Evolutionary conservation across 306 rosid species (phyloP), one percentile per base, ranked within the genome.

Genomic region (Dryas octopetala): DNA sequence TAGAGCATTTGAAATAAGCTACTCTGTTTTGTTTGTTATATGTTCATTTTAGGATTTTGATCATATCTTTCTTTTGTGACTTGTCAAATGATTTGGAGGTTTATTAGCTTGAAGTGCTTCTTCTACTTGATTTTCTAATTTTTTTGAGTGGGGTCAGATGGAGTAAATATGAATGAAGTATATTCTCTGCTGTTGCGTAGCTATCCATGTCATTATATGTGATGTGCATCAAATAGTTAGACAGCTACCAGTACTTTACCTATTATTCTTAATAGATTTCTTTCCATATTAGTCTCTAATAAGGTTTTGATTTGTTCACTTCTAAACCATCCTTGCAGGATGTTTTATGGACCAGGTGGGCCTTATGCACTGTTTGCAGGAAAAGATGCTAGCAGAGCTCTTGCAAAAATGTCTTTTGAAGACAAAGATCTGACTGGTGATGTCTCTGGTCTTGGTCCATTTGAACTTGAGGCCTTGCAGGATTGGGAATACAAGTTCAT

Each of bases 401-500:
- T 96, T 47, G 99, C 99, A 47, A 96, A 92, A 83, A 96, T 96
- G 99, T 96, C 99, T 12, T 96, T 96, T 62, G 99, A 95, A 77
- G 96, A 88, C 6, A 85, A 83, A 80, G 99, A 95, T 86, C 85
- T 92, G 66, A 95, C 91, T 0, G 98, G 96, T 16, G 99, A 95
- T 74, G 74, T 79, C 78, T 88, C 98, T 65, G 99, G 91, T 67
- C 99, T 92, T 54, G 88, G 93, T 59, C 83, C 93, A 11, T 95
- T 83, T 43, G 98, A 95, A 79, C 83, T 86, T 0, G 93, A 89
- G 0, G 92, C 96, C 26, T 86, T 95, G 79, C 99, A 90, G 80
- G 99, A 95, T 57, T 95, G 99, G 99, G 98, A 95, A 81, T 90
- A 86, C 85, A 90, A 89, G 86, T 95, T 95, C 68, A 85, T 83